Base-by-base conservation (phyloP, 352 stramenopile genomes). In the Globisporangium viniferum region DNA sequence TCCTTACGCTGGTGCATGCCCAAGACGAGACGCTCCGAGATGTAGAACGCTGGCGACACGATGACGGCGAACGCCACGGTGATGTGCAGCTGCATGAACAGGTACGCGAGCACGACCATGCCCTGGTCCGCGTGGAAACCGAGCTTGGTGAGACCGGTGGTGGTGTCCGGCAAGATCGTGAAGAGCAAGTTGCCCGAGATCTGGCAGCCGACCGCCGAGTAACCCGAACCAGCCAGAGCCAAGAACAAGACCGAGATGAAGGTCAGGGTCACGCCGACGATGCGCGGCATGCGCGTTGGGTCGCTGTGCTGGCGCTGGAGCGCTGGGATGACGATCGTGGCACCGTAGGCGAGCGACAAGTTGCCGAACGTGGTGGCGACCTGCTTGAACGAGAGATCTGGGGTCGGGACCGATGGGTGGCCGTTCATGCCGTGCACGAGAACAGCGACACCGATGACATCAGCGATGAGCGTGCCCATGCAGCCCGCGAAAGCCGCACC, bases 21-120 rank as follows among this genome's bases (percentile, higher is more conserved):
- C 5, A 92, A 64, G 20, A 91, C 54, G 0, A 88, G 53, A 67
- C 83, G 81, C 62, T 91, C 83, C 15, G 76, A 67, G 49, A 89
- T 80, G 77, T 74, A 91, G 66, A 90, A 84, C 9, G 80, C 75
- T 18, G 82, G 82, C 53, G 77, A 70, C 62, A 85, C 69, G 7
- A 89, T 70, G 18, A 84, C 79, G 33, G 74, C 74, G 71, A 86
- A 85, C 12, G 76, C 80, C 61, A 82, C 77, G 10, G 72, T 66
- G 20, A 77, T 69, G 49, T 78, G 72, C 48, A 77, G 33, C 41
- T 77, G 70, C 72, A 78, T 78, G 59, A 20, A 51, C 15, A 62
- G 53, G 35, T 63, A 75, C 62, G 57, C 68, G 57, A 71, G 64
- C 20, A 69, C 60, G 20, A 54, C 67, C 29, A 51, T 29, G 0